A percentile compares a stretch with the other conserved stretches of the same genome.
Conservation (phyloP, 2,329 filamentous ascomycete genomes). For the Hortaea sp. region DNA sequence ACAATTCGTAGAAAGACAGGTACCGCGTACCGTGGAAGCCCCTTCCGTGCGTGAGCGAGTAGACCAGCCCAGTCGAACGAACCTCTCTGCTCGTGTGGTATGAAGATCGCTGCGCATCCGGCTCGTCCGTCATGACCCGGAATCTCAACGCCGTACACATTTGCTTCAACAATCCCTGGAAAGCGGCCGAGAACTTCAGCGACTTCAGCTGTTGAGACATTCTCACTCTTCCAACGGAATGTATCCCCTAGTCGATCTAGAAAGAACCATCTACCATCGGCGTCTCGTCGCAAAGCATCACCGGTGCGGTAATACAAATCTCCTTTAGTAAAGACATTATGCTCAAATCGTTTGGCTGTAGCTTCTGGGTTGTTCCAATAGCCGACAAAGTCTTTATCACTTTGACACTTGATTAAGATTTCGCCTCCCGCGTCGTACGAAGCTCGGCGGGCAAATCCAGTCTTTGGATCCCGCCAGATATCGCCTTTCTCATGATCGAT, state of each 20-base stretch:
- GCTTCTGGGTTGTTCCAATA: constrained; percentile 61
- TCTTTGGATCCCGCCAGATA: constrained; percentile 54
- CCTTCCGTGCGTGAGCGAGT: constrained; percentile 46
- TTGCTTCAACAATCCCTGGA: constrained; percentile 36
- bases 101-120: constrained; percentile 46
- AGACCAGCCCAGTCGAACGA: constrained; percentile 52
- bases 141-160: constrained; percentile 40
- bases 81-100: constrained; percentile 39
- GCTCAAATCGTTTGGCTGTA: constrained; percentile 46
- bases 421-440: constrained; percentile 63
- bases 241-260: constrained; percentile 40
- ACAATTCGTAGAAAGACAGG: constrained; percentile 62
- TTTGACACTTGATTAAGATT: constrained; percentile 56
- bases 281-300: constrained; percentile 35
- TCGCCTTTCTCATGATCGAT: constrained; percentile 60
- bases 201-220: constrained; percentile 40
- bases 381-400: constrained; percentile 51
- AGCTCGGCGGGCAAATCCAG: constrained; percentile 55
- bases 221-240: constrained; percentile 42
- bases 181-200: constrained; percentile 36
- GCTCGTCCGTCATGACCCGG: constrained; percentile 43
- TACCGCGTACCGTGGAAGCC: constrained; percentile 63
- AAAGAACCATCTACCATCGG: constrained; percentile 39
- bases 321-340: constrained; percentile 37
- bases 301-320: constrained; percentile 41